Evolutionary conservation across 78 protist genomes (phyloP).

Genomic region (Planoprotostelium fungivorum): DNA sequence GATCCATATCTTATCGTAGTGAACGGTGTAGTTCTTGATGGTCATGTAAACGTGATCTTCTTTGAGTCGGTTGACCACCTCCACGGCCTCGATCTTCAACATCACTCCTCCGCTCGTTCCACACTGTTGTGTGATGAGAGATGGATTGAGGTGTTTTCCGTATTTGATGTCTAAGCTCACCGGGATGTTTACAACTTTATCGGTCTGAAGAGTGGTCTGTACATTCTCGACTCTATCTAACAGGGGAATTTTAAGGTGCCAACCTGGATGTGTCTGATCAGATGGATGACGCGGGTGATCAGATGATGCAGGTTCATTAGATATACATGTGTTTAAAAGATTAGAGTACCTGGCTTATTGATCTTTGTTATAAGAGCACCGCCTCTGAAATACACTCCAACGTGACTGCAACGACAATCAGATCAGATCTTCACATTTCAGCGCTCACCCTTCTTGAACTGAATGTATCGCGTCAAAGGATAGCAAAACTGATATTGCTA

Average conservation of each 20-base stretch:
- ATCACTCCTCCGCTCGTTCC: slow-evolving; percentile 55
- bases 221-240: slow-evolving; percentile 19
- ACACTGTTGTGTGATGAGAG: neutral
- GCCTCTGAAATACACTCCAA: slow-evolving; percentile 26
- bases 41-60: slow-evolving; percentile 16
- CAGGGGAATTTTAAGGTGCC: slow-evolving; percentile 7
- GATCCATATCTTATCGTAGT: slow-evolving; percentile 38
- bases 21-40: slow-evolving; percentile 26
- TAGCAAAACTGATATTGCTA: too few species aligned
- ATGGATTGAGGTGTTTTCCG: neutral
- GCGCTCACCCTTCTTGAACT: neutral
- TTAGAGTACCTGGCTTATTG: neutral
- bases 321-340: neutral
- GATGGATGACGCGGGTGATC: too few species aligned
- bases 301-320: too few species aligned
- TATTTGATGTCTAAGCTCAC: slow-evolving; percentile 31
- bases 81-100: slow-evolving; percentile 33
- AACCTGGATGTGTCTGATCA: neutral
- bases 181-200: slow-evolving; percentile 38
- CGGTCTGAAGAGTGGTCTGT: slow-evolving; percentile 39
- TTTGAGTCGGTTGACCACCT: slow-evolving; percentile 54
- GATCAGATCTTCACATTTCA: too few species aligned
- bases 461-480: neutral
- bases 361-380: neutral
- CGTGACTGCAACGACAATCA: slow-evolving; percentile 9